Evolutionary conservation across 2,329 filamentous ascomycete genomes (phyloP).

Genomic region (Nigrospora osmanthi): DNA sequence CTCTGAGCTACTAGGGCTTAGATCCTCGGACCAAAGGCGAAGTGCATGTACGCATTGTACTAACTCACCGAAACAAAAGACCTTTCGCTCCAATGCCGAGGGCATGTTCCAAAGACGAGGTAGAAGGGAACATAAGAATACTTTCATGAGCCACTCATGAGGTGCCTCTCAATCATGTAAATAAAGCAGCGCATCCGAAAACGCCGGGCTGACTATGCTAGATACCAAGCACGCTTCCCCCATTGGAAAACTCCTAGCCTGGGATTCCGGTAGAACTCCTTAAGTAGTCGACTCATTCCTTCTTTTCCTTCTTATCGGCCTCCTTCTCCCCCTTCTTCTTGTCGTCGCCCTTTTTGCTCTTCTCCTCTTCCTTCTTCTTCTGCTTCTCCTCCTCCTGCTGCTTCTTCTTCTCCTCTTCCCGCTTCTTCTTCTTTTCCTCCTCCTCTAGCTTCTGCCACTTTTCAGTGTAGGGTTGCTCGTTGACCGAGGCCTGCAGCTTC

Average conservation of each 20-base stretch:
- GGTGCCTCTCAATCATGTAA: too few relatives aligned
- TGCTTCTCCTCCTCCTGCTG: slow-evolving; percentile 15
- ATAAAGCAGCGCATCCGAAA: too few relatives aligned
- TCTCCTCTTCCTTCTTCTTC: slow-evolving; percentile 23
- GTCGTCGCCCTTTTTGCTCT: slow-evolving; percentile 17
- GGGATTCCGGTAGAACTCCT: not conserved
- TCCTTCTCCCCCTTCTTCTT: not conserved
- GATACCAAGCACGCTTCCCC: too few relatives aligned
- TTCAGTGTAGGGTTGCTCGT: slow-evolving; percentile 23
- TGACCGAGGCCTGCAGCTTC: slow-evolving; percentile 27
- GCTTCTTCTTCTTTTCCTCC: slow-evolving; percentile 23
- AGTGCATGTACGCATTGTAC: too few relatives aligned
- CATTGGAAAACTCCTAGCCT: not conserved
- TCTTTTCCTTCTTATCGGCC: slow-evolving; percentile 1
- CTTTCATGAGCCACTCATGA: too few relatives aligned
- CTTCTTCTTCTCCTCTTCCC: slow-evolving; percentile 16
- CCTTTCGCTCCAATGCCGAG: too few relatives aligned
- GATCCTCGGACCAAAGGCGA: too few relatives aligned
- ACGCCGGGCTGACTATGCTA: too few relatives aligned
- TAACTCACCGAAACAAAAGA: too few relatives aligned
- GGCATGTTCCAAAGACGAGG: too few relatives aligned
- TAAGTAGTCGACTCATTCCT: not conserved
- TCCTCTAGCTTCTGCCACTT: slow-evolving; percentile 42
- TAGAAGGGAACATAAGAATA: too few relatives aligned
- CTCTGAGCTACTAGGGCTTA: too few relatives aligned